phyloP scores from a whole-genome alignment of 805 yeast genomes.

The Kluyveromyces wickerhamii region DNA sequence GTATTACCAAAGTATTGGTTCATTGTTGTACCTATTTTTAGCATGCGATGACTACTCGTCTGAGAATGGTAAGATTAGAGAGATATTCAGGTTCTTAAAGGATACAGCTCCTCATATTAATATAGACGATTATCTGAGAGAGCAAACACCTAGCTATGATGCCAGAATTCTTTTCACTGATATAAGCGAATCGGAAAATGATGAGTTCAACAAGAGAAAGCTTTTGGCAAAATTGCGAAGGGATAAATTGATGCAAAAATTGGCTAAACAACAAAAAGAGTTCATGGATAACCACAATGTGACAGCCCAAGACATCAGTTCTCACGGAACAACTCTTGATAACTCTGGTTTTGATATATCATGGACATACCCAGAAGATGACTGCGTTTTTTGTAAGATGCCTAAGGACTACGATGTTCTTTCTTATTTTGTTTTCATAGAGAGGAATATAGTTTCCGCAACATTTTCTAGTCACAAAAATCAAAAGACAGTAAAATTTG shows the following conservation, averaged over 20 bases:
- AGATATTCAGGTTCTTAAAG: slow-evolving; percentile 36
- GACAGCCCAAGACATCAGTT: slow-evolving; percentile 11
- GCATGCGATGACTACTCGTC: slow-evolving; percentile 33
- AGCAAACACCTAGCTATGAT: slow-evolving; percentile 33
- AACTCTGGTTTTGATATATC: background rate
- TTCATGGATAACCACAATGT: slow-evolving; percentile 52
- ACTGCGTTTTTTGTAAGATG: slow-evolving; percentile 29
- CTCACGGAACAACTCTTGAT: background rate
- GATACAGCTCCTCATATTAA: slow-evolving; percentile 26
- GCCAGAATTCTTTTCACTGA: slow-evolving; percentile 17
- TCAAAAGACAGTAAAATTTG: slow-evolving; percentile 29
- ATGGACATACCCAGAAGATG: slow-evolving; percentile 14
- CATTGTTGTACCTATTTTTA: slow-evolving; percentile 36
- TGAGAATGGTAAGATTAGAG: slow-evolving; percentile 49
- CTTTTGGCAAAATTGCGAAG: slow-evolving; percentile 62
- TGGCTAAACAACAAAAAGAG: slow-evolving; percentile 69
- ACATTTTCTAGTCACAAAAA: slow-evolving; percentile 6
- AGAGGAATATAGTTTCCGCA: slow-evolving; percentile 17
- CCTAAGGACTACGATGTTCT: slow-evolving; percentile 21
- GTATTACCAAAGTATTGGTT: slow-evolving; percentile 34
- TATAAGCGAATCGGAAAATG: slow-evolving; percentile 24
- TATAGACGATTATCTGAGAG: slow-evolving; percentile 26
- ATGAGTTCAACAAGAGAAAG: slow-evolving; percentile 53
- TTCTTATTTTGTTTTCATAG: slow-evolving; percentile 26
- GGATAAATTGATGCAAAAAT: slow-evolving; percentile 63